Conservation (phyloP, 805 yeast species). For the Ogataea trehalophila region DNA sequence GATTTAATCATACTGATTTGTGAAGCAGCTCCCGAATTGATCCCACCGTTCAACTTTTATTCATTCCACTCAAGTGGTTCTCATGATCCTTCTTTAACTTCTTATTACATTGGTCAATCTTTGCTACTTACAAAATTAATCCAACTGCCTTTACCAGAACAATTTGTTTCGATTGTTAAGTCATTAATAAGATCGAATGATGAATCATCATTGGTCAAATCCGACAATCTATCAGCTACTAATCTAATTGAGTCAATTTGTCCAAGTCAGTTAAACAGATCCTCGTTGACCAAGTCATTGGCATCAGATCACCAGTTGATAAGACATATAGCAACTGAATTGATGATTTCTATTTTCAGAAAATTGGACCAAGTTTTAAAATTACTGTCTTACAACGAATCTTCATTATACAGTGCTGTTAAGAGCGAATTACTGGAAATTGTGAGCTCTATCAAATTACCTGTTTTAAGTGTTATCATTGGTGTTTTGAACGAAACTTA, state of each 20-base stretch:
- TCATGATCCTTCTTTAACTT: slow-evolving; percentile 73
- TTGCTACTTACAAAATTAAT: slow-evolving; percentile 56
- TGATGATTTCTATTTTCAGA: slow-evolving; percentile 48
- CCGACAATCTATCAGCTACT: slow-evolving; percentile 7
- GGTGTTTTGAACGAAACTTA: slow-evolving; percentile 40
- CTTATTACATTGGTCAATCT: slow-evolving; percentile 80
- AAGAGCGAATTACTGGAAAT: slow-evolving; percentile 20
- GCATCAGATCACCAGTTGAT: slow-evolving; percentile 46
- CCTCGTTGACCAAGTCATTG: slow-evolving; percentile 55
- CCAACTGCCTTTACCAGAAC: slow-evolving; percentile 49
- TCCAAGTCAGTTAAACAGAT: slow-evolving; percentile 59
- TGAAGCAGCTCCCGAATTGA: slow-evolving; percentile 56
- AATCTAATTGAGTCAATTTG: slow-evolving; percentile 51
- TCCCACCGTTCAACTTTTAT: slow-evolving; percentile 64
- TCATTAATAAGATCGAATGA: not conserved
- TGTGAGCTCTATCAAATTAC: slow-evolving; percentile 33
- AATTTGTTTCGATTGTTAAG: slow-evolving; percentile 14
- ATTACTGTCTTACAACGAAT: slow-evolving; percentile 15
- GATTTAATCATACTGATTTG: slow-evolving; percentile 50
- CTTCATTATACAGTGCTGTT: slow-evolving; percentile 7
- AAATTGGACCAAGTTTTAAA: slow-evolving; percentile 43
- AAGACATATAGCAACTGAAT: slow-evolving; percentile 58
- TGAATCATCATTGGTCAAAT: slow-evolving; percentile 1
- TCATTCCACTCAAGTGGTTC: slow-evolving; percentile 55
- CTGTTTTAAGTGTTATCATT: slow-evolving; percentile 44